Percentiles rank a stretch among this genome's conserved stretches.
Evolutionary conservation across 305 asterid species (phyloP).

Genomic region (Plantago coronopus): DNA sequence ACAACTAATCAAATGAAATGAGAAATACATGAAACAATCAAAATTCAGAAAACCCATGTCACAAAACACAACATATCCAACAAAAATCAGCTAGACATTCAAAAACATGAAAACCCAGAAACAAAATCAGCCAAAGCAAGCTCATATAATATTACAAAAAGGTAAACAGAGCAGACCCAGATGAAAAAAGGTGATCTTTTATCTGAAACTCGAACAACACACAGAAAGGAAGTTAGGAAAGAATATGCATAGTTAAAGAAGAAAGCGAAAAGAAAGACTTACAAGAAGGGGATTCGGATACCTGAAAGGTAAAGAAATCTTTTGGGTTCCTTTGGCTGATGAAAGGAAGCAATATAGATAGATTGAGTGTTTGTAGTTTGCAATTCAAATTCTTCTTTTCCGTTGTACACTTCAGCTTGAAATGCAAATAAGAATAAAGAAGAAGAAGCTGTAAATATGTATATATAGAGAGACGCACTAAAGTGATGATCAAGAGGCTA

Average conservation of each 20-base stretch:
- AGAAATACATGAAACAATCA: conserved; percentile 10
- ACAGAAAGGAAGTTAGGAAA: conserved; percentile 27
- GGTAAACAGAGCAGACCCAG: conserved; percentile 39
- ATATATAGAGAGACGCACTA: no score
- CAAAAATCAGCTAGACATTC: neutral
- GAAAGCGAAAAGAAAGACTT: conserved; percentile 47
- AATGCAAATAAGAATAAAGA: no score
- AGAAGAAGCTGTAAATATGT: no score
- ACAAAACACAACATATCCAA: conserved; percentile 9
- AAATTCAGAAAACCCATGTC: conserved; percentile 23
- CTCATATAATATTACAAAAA: neutral
- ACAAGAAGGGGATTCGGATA: conserved; percentile 87
- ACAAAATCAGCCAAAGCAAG: neutral
- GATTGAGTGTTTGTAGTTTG: conserved; percentile 49
- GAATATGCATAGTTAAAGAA: conserved; percentile 34
- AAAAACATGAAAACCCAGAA: conserved; percentile 1
- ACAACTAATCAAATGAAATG: conserved; percentile 2
- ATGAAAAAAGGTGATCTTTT: conserved; percentile 34
- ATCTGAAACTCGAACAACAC: conserved; percentile 16
- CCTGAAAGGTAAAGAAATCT: conserved; percentile 72
- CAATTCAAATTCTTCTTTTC: conserved; percentile 32
- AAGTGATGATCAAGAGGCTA: no score
- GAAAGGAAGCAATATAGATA: conserved; percentile 39
- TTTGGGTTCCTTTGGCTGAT: conserved; percentile 22
- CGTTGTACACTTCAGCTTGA: no score